Base-by-base conservation (phyloP, 148 eudicot species). In the Cornus kousa region DNA sequence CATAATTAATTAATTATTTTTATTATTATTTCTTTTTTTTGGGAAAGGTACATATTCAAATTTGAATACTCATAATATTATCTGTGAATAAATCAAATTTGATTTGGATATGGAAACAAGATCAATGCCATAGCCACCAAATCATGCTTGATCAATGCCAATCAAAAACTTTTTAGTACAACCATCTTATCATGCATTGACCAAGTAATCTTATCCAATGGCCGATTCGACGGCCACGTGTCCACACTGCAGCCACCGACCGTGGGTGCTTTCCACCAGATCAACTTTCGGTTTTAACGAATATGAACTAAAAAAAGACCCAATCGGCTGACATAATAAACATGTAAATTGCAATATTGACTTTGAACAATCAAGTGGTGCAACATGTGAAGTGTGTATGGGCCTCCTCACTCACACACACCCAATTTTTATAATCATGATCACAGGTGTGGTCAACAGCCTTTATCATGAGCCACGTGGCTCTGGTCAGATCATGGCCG, bases 331-430 rank as follows among this genome's bases (percentile, higher is more conserved):
- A 50, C 8, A 50, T 9, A 9, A 12, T 53, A 53, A 4, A 17
- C 19, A 53, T 11, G 59, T 11, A 53, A 53, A 53, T 11, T 53
- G 14, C 59, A 53, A 53, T 12, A 9, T 53, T 35, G 17, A 32
- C 14, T 74, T 16, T 6, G 28, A 53, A 14, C 40, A 16, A 53
- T 28, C 40, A 33, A 57, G 67, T 74, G 46, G 11, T 57, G 77
- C n/a, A 67, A 67, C 68, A 74, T 67, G 69, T 74, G 68, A 35
- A 64, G 22, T 75, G 69, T 13, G 35, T 64, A 23, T 39, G 35
- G 77, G 55, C 67, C 24, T 57, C 60, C 50, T 43, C 10, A 43
- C 20, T 12, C 77, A 22, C 10, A 43, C 20, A n/a, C 77, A 22
- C 69, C 53, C 32, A 60, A 35, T 4, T 62, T 39, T 43, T 43